Conservation (phyloP, 2,329 filamentous ascomycete species). For the Colletotrichum tabaci region DNA sequence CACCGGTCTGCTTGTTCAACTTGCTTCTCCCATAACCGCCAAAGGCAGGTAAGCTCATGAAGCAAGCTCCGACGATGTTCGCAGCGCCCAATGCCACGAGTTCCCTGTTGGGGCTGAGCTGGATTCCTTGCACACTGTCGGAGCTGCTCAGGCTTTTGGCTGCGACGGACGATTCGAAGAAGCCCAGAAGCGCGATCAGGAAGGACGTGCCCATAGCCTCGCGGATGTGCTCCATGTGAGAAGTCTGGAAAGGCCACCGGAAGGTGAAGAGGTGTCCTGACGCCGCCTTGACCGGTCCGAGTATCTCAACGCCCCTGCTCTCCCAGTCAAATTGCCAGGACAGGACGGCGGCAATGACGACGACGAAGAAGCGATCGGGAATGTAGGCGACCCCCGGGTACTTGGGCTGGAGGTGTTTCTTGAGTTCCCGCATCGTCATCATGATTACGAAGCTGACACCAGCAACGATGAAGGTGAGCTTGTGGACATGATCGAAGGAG, state of each 20-base stretch:
- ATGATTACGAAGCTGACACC: constrained; percentile 87
- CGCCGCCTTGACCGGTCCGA: constrained; percentile 84
- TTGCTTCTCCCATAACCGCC: constrained; percentile 97
- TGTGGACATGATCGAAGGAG: constrained; percentile 77
- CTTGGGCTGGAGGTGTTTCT: constrained; percentile 83
- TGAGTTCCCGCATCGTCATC: constrained; percentile 89
- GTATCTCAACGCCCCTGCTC: constrained; percentile 82
- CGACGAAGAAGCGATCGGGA: constrained; percentile 91
- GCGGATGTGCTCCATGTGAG: constrained; percentile 85
- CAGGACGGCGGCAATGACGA: constrained; percentile 86
- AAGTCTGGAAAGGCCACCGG: constrained; percentile 85
- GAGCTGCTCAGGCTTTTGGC: constrained; percentile 87
- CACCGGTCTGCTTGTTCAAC: constrained; percentile 92
- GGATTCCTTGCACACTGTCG: constrained; percentile 82
- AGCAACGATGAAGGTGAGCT: constrained; percentile 82
- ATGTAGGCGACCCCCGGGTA: constrained; percentile 88
- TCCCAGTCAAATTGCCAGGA: constrained; percentile 86
- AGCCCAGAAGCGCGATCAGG: constrained; percentile 94
- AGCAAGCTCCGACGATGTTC: constrained; percentile 92
- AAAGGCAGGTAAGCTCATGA: constrained; percentile 94
- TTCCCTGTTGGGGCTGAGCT: constrained; percentile 91
- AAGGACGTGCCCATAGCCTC: constrained; percentile 93
- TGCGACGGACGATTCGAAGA: constrained; percentile 97
- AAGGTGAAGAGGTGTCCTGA: constrained; percentile 83
- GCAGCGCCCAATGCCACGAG: constrained; percentile 92